Conservation (phyloP, 345 rosid species). For the Eucalyptus fibrosa region DNA sequence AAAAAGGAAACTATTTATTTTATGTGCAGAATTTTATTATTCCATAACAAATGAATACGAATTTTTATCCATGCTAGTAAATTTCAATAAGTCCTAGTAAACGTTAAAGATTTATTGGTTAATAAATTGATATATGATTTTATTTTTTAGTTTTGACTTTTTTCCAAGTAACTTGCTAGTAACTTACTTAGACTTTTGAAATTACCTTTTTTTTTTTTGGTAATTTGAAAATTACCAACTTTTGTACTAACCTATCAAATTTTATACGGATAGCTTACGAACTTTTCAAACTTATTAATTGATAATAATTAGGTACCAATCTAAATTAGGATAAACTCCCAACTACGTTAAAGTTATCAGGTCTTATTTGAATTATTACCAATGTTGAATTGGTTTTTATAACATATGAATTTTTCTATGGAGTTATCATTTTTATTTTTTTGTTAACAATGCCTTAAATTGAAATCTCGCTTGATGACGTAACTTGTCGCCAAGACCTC, state of each 20-base stretch:
- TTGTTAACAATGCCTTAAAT: neutral
- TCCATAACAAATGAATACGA: neutral
- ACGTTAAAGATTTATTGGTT: neutral
- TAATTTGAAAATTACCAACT: neutral
- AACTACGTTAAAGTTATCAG: neutral
- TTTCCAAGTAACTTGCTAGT: neutral
- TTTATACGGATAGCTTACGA: neutral
- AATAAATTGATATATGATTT: neutral
- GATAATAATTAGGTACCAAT: neutral
- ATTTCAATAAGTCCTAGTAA: neutral
- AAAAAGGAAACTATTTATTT: neutral
- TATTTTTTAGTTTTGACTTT: neutral
- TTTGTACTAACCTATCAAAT: neutral
- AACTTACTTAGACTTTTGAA: neutral
- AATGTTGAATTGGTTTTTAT: neutral
- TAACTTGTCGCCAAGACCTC: neutral
- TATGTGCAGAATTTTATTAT: neutral
- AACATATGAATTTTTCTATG: neutral
- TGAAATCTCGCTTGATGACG: neutral
- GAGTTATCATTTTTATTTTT: neutral
- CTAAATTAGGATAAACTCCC: neutral
- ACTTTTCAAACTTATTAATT: neutral
- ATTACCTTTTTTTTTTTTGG: neutral
- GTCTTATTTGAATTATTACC: neutral
- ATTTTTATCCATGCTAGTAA: neutral